These are phyloP conservation scores for Aspergillus taichungensis DNA, from an alignment of 495 filamentous ascomycete genomes.

Conservation along the genomic window DNA sequence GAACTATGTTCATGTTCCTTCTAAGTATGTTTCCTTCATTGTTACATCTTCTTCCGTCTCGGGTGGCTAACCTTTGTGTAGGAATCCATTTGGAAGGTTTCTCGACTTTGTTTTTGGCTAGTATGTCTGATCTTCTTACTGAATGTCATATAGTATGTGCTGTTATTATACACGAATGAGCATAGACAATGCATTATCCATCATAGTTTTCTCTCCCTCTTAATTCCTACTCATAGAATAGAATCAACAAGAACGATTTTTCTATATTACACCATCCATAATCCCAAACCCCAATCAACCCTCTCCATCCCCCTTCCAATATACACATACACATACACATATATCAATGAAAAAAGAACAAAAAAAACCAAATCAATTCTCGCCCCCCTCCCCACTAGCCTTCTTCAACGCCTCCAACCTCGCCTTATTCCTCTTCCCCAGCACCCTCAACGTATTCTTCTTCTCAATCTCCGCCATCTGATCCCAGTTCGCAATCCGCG, in stretches of 20 bases:
- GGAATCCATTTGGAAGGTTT: slow-evolving; percentile 19
- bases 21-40: slow-evolving; percentile 40
- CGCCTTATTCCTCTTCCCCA: slow-evolving; percentile 56
- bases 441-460: slow-evolving; percentile 50
- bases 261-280: too few species aligned
- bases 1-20: slow-evolving; percentile 48
- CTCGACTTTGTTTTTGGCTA: slow-evolving; percentile 15
- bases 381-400: slow-evolving; percentile 4
- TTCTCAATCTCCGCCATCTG: slow-evolving; percentile 56
- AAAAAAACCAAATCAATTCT: background rate
- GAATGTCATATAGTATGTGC: background rate
- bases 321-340: too few species aligned
- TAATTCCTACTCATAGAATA: too few species aligned
- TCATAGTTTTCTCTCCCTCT: too few species aligned
- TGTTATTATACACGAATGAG: background rate
- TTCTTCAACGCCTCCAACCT: slow-evolving; percentile 44
- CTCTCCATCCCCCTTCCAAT: too few species aligned
- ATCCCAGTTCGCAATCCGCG: slow-evolving; percentile 58
- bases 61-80: slow-evolving; percentile 8
- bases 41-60: background rate
- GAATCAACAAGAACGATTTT: too few species aligned
- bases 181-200: background rate
- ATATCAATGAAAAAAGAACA: too few species aligned
- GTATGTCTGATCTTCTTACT: background rate
- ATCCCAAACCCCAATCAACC: too few species aligned